Conservation (phyloP, 2,329 filamentous ascomycete genomes). For the Talaromyces islandicus region DNA sequence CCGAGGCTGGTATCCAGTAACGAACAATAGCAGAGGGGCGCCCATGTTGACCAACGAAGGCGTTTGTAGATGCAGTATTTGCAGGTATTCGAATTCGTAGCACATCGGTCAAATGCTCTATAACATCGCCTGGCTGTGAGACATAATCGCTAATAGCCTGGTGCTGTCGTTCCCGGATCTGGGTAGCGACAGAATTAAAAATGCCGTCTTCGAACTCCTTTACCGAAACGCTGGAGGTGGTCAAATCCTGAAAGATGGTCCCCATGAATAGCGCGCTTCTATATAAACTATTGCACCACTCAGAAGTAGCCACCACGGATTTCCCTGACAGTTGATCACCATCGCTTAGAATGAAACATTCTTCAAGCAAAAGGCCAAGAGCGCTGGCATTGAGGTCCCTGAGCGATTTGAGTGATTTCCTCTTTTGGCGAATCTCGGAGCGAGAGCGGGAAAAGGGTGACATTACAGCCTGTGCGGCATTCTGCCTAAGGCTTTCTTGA, state of each 20-base stretch:
- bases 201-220: slow-evolving; percentile 7
- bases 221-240: neutral
- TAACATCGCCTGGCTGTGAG: slow-evolving; percentile 12
- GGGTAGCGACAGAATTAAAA: slow-evolving; percentile 1
- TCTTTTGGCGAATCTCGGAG: slow-evolving; percentile 1
- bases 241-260: slow-evolving; percentile 2
- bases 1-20: slow-evolving; percentile 77
- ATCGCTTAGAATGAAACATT: slow-evolving; percentile 7
- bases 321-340: slow-evolving; percentile 1
- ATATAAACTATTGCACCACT: slow-evolving; percentile 2
- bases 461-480: slow-evolving; percentile 1
- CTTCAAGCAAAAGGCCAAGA: slow-evolving; percentile 10
- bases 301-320: neutral
- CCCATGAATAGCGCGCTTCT: slow-evolving; percentile 8
- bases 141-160: neutral
- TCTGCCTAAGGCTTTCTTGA: neutral
- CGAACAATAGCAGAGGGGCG: slow-evolving; percentile 68
- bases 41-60: slow-evolving; percentile 60
- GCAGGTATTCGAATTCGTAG: slow-evolving; percentile 63
- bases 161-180: slow-evolving; percentile 1
- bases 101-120: slow-evolving; percentile 46
- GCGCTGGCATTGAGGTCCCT: slow-evolving; percentile 7
- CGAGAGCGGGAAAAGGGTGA: slow-evolving; percentile 7
- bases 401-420: neutral
- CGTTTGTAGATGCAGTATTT: slow-evolving; percentile 55